Conservation (phyloP, 345 rosid species). For the Salix dunnii region DNA sequence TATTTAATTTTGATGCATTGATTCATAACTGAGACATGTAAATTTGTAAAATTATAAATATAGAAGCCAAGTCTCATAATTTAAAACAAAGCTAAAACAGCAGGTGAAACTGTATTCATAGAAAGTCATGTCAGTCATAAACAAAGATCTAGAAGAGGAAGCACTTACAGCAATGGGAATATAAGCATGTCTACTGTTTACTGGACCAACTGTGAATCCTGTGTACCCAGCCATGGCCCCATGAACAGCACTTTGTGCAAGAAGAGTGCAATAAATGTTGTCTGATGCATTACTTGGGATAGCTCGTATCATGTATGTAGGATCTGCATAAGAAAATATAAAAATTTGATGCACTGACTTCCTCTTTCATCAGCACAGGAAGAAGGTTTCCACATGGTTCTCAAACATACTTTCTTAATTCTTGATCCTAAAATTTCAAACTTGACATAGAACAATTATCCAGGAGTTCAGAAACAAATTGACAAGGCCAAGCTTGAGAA, state of each 20-base stretch:
- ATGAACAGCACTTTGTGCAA: constrained; percentile 93
- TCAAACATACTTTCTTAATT: not conserved
- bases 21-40: not conserved
- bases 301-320: constrained; percentile 95
- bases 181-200: constrained; percentile 85
- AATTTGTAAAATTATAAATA: not conserved
- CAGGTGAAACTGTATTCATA: not conserved
- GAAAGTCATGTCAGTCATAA: not conserved
- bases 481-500: no score
- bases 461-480: no score
- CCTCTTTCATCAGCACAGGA: not conserved
- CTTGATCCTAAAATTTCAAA: not conserved
- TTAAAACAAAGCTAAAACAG: constrained; percentile 9
- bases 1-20: not conserved
- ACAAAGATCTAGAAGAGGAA: constrained; percentile 1
- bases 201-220: constrained; percentile 95
- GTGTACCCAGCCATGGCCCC: constrained; percentile 99
- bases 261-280: constrained; percentile 95
- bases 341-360: not conserved
- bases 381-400: not conserved
- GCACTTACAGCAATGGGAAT: constrained; percentile 75
- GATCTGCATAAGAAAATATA: constrained; percentile 45
- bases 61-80: constrained; percentile 1
- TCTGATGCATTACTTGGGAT: constrained; percentile 91
- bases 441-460: no score